Base-by-base conservation (phyloP, 805 yeast genomes). In the Candida vartiovaarae region DNA sequence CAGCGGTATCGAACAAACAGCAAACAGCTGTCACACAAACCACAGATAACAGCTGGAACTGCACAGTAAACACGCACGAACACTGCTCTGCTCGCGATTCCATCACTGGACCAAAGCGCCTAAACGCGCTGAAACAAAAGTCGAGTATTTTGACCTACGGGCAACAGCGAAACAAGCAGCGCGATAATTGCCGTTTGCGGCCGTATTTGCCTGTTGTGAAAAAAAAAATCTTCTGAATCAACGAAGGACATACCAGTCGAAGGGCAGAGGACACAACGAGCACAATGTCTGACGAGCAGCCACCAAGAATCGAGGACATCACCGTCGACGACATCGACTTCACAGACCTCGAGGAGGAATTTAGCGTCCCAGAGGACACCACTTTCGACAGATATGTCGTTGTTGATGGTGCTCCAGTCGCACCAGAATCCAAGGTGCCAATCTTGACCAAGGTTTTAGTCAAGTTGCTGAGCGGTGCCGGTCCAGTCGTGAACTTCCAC, bases 351-450 rank as follows among this genome's bases (percentile, higher is more conserved):
- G 97, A 91, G 64, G 80, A 74, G 45, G 72, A 86, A 65, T 88
- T 75, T 64, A 65, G 76, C 25, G 80, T 84, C 40, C 75, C 77
- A 44, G 78, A 75, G 42, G 78, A 76, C 41, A 67, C 73, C 45
- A 76, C 80, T 40, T 72, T 85, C 45, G 95, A 86, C 58, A 77
- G 77, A 57, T 89, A 78, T 60, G 79, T 91, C 45, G 85, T 91
- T 29, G 84, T 88, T 41, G 97, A 89, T 62, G 99, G 99, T 39
- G 90, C 95, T 8, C 99, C 99, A 53, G 72, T 88, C 49, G 95
- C 95, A 26, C 96, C 97, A 46, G 95, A 83, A 61, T 64, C 87
- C 42, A 93, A 93, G 67, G 85, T 81, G 41, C 85, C 88, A 44
- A 79, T 85, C 46, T 75, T 93, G 61, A 76, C 81, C 54, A 90